Base-by-base conservation (phyloP, 2,329 filamentous ascomycete genomes). In the Pseudogymnoascus sp. region DNA sequence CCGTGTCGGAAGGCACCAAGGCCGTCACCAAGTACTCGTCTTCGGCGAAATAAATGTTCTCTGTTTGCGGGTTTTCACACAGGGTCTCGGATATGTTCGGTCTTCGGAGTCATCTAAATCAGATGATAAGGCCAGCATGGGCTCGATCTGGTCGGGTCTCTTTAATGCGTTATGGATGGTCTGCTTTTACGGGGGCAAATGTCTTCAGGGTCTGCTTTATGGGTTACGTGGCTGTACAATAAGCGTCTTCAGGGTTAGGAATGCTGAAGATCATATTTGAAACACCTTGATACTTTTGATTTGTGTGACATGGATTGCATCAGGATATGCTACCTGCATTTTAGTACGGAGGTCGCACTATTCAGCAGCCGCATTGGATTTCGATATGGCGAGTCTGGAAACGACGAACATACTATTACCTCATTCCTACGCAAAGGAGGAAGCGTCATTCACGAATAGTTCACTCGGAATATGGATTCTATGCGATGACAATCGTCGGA, bases 11-110 rank as follows among this genome's bases (percentile, higher is more conserved):
- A 83, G 95, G 95, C 76, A 99, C 95, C 79, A 99, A 99, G 91
- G 95, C 95, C 64, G 95, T 99, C 73, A 99, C 95, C 85, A 99
- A 99, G 88, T 99, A 97, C 87, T 97, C 93, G 72, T 97, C 93
- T 65, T 97, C 93, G 76, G 95, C 93, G 81, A 99, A 97, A 91
- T 97, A 96, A 86, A 80, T 68, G 70, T 70, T 73, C 75, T 74
- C 78, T 79, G 74, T 77, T 77, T 78, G 78, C 72, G 74, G 80
- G 85, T 83, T 84, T 83, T 84, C 31, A 56, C 77, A 77, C 76
- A 80, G 75, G 76, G 75, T 76, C 75, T 76, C 75, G 78, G 80
- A 78, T 81, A 78, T 81, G 72, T 71, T 78, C 76, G 78, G 79
- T 79, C 79, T 81, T 81, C 68, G 69, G 56, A 68, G 63, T 70